phyloP scores from a whole-genome alignment of 148 eudicot genomes.

The Fallopia convolvulus region DNA sequence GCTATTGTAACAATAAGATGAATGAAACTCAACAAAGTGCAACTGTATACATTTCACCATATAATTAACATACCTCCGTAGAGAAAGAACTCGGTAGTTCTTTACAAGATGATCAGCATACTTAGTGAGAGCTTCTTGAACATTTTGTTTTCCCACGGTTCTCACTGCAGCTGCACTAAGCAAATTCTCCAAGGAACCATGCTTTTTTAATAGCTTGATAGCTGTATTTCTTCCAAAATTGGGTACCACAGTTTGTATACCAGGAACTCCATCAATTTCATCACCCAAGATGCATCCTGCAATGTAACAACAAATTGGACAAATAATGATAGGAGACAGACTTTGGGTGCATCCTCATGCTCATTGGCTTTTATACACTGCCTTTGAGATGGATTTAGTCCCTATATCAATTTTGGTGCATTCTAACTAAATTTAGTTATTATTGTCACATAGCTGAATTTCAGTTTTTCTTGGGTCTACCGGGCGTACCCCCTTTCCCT shows the following conservation, averaged over 20 bases:
- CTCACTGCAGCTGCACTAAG: conserved; percentile 77
- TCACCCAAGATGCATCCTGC: conserved; percentile 92
- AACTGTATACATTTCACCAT: neutral
- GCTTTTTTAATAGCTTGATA: conserved; percentile 67
- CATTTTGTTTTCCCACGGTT: conserved; percentile 74
- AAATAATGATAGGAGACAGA: too few species aligned
- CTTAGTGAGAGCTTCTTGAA: conserved; percentile 79
- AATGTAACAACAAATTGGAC: neutral
- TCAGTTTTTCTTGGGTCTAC: too few species aligned
- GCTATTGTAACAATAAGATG: neutral
- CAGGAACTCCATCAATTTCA: conserved; percentile 88
- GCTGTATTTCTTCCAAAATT: conserved; percentile 87
- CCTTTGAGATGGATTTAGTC: too few species aligned
- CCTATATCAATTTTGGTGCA: too few species aligned
- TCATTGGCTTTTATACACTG: too few species aligned
- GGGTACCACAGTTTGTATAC: conserved; percentile 78
- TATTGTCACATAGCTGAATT: too few species aligned
- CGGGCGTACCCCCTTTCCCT: too few species aligned
- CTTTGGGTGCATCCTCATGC: too few species aligned
- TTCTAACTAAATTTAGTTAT: too few species aligned
- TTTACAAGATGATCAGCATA: conserved; percentile 61
- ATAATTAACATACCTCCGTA: conserved; percentile 52
- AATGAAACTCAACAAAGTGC: neutral
- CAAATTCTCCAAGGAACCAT: conserved; percentile 69
- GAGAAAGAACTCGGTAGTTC: conserved; percentile 75